phyloP scores from a whole-genome alignment of 352 stramenopile species.

The Lagenidium sp. region DNA sequence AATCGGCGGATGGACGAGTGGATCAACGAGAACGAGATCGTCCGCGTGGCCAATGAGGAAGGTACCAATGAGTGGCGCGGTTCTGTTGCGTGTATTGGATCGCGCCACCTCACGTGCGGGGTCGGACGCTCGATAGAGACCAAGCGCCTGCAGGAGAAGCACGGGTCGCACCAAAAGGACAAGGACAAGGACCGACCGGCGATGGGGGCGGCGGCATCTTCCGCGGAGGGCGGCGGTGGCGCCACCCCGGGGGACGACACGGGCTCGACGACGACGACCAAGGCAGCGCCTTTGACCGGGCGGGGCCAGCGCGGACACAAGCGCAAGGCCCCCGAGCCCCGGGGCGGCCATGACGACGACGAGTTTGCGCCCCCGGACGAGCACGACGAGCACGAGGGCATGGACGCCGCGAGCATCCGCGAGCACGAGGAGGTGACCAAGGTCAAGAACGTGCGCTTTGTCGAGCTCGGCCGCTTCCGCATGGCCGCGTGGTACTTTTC shows the following conservation, averaged over 20 bases:
- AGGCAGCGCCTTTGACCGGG: not conserved
- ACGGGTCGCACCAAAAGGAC: too few species aligned
- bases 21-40: conserved; percentile 79
- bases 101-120: too few species aligned
- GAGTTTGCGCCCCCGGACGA: conserved; percentile 85
- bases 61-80: too few species aligned
- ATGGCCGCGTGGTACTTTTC: conserved; percentile 98
- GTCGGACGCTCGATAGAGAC: conserved; percentile 22
- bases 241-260: too few species aligned
- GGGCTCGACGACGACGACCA: not conserved
- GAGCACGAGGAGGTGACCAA: conserved; percentile 98
- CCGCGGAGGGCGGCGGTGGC: too few species aligned
- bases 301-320: conserved; percentile 55
- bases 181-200: conserved; percentile 12
- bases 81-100: too few species aligned
- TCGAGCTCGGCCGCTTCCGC: conserved; percentile 91
- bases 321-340: conserved; percentile 28
- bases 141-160: conserved; percentile 62
- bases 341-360: conserved; percentile 29
- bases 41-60: conserved; percentile 63
- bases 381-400: conserved; percentile 97
- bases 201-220: not conserved
- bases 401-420: conserved; percentile 95
- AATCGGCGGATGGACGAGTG: conserved; percentile 87
- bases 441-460: conserved; percentile 94